Percentiles rank a stretch among this genome's conserved stretches.
These are phyloP conservation scores for Collybia sordida DNA, from an alignment of 768 basidiomycete genomes.

Conservation along the genomic window DNA sequence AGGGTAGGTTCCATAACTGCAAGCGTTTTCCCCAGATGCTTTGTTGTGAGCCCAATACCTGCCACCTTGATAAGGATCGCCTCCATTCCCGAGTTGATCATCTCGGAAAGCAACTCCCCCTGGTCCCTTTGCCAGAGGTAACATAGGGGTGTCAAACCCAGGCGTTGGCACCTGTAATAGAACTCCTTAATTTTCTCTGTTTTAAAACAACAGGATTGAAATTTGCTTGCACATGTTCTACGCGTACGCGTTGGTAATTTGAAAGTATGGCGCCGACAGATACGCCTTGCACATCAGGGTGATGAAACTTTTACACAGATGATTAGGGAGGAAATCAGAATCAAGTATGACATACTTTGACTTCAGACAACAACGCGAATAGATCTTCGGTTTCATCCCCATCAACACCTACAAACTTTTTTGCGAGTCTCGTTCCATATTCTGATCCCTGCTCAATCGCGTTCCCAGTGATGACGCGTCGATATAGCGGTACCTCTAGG, in stretches of 20 bases:
- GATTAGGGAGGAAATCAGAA: not conserved
- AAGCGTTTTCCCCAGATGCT: slow-evolving; percentile 80
- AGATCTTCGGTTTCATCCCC: slow-evolving; percentile 99
- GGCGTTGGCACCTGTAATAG: slow-evolving; percentile 68
- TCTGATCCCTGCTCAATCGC: slow-evolving; percentile 82
- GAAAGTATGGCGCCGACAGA: slow-evolving; percentile 97
- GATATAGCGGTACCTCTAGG: slow-evolving; percentile 83
- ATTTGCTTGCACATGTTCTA: slow-evolving; percentile 88
- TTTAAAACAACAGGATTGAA: not conserved
- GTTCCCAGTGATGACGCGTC: slow-evolving; percentile 75
- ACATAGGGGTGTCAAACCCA: slow-evolving; percentile 75
- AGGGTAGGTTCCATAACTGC: slow-evolving; percentile 74
- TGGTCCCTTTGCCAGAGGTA: slow-evolving; percentile 97
- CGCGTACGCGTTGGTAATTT: slow-evolving; percentile 94
- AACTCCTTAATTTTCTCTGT: not conserved
- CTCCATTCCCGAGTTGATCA: slow-evolving; percentile 78
- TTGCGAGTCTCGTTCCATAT: slow-evolving; percentile 72
- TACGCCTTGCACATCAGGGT: slow-evolving; percentile 83
- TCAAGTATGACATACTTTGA: slow-evolving; percentile 58
- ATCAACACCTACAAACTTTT: slow-evolving; percentile 42
- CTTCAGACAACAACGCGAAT: slow-evolving; percentile 62
- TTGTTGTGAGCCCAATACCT: slow-evolving; percentile 79
- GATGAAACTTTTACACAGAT: slow-evolving; percentile 46
- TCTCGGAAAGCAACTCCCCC: slow-evolving; percentile 78
- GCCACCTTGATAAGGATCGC: slow-evolving; percentile 94